Base-by-base conservation (phyloP, 208 protist genomes). In the Naegleria fowleri region DNA sequence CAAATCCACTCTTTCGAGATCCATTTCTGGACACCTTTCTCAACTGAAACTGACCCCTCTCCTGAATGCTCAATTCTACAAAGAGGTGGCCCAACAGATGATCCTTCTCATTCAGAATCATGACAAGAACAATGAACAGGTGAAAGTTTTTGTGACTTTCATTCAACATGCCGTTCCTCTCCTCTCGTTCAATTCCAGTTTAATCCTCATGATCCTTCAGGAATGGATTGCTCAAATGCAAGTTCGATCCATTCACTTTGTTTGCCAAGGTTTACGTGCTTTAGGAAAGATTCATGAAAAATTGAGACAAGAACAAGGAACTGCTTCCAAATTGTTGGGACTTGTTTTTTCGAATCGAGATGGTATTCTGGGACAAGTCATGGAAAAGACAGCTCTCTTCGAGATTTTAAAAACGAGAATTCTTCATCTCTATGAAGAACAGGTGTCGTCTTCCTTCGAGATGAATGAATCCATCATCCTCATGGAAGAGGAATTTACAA, bases 221-320 rank as follows among this genome's bases (percentile, higher is more conserved):
- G n/a, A 36, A 36, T 79, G 67, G 67, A 79, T 79, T 36, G 0
- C 16, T 4, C 67, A 79, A n/a, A 36, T 79, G 19, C 25, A 79
- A 7, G 2, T 2, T 13, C 19, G 67, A 79, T 36, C 29, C 5
- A 13, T n/a, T 33, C n/a, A 79, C 25, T 79, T 36, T 79, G 7
- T 7, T 1, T 79, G 16, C 9, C 29, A 36, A 33, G 0, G 29
- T 36, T 33, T 79, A 33, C 19, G 67, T 36, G 29, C 67, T 15
- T 79, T 79, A 33, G n/a, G 67, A 36, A 79, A 79, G 25, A 79
- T 79, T 79, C n/a, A 79, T 79, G 67, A 79, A 79, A 79, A 29
- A 33, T 36, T 79, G 1, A 79, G 29, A 36, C 19, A 33, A 36
- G 67, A 79, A 33, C 29, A 25, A 79, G 16, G 25, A n/a, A 75